A percentile compares a stretch with the other conserved stretches of the same genome.
Conservation (phyloP, 768 basidiomycete genomes). For the Gloeophyllum trabeum region DNA sequence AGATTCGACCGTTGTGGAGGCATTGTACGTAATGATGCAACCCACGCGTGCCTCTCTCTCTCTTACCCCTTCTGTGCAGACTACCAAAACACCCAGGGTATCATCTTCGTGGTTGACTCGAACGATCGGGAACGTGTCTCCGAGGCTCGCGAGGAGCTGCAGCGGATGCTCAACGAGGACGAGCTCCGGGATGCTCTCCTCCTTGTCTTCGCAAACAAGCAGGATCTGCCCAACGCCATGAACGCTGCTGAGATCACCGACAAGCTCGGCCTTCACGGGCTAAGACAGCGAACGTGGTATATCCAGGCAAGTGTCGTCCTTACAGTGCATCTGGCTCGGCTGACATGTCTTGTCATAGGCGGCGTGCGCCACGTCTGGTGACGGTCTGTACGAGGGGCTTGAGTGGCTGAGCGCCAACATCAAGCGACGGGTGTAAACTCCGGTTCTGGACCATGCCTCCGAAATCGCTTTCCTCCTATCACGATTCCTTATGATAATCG, state of each 20-base stretch:
- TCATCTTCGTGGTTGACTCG: slow-evolving; percentile 99
- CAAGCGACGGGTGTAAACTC: slow-evolving; percentile 64
- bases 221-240: slow-evolving; percentile 99
- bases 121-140: slow-evolving; percentile 99
- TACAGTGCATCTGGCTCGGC: background rate
- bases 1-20: slow-evolving; percentile 99
- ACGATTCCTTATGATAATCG: background rate
- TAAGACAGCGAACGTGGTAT: slow-evolving; percentile 97
- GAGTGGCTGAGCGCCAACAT: slow-evolving; percentile 94
- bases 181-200: slow-evolving; percentile 98
- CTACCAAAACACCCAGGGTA: slow-evolving; percentile 99
- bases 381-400: slow-evolving; percentile 96
- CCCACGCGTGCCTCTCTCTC: slow-evolving; percentile 9
- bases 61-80: slow-evolving; percentile 36
- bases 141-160: slow-evolving; percentile 97
- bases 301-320: slow-evolving; percentile 58
- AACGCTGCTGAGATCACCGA: slow-evolving; percentile 99
- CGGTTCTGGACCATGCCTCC: too few species aligned
- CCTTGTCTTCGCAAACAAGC: slow-evolving; percentile 99
- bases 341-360: slow-evolving; percentile 38
- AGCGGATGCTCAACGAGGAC: slow-evolving; percentile 99
- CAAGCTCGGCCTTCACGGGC: slow-evolving; percentile 95
- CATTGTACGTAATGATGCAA: slow-evolving; percentile 65
- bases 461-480: slow-evolving; percentile 2
- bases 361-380: slow-evolving; percentile 96